phyloP scores from a whole-genome alignment of 2,329 filamentous ascomycete species.

The Beauveria brongniartii region DNA sequence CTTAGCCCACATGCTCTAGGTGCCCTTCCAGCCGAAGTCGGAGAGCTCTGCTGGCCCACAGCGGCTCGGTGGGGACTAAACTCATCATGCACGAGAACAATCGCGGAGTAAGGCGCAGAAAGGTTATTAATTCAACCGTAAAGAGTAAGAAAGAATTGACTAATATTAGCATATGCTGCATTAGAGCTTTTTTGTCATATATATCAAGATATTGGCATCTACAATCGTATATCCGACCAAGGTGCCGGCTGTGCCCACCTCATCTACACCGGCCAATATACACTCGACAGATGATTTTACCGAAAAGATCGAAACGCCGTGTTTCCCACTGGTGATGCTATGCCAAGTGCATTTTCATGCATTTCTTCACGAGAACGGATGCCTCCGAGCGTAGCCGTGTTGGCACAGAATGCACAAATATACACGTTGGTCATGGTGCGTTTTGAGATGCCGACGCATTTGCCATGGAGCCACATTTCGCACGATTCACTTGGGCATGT shows the following conservation, averaged over 20 bases:
- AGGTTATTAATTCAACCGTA: background rate
- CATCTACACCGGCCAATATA: background rate
- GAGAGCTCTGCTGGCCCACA: constrained; percentile 14
- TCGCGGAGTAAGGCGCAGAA: background rate
- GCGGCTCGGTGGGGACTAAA: background rate
- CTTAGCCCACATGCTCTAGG: background rate
- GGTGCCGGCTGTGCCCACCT: background rate
- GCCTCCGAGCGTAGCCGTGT: constrained; percentile 47
- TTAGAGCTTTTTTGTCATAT: background rate
- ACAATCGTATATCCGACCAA: constrained; percentile 14
- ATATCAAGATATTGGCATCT: constrained; percentile 2
- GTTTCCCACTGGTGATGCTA: constrained; percentile 31
- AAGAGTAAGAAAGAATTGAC: background rate
- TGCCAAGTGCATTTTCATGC: constrained; percentile 20
- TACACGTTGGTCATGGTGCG: constrained; percentile 52
- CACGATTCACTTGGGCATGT: constrained; percentile 46
- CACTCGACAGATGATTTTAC: constrained; percentile 16
- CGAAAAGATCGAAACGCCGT: constrained; percentile 37
- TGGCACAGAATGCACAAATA: constrained; percentile 55
- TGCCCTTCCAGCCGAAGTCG: constrained; percentile 31
- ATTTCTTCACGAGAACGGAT: constrained; percentile 39
- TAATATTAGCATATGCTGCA: background rate
- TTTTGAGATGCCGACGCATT: constrained; percentile 51
- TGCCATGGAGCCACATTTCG: constrained; percentile 57
- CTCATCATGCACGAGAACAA: background rate